A percentile compares a stretch with the other conserved stretches of the same genome.
phyloP scores from a whole-genome alignment of 2,329 filamentous ascomycete genomes.

The Didymella lethalis region DNA sequence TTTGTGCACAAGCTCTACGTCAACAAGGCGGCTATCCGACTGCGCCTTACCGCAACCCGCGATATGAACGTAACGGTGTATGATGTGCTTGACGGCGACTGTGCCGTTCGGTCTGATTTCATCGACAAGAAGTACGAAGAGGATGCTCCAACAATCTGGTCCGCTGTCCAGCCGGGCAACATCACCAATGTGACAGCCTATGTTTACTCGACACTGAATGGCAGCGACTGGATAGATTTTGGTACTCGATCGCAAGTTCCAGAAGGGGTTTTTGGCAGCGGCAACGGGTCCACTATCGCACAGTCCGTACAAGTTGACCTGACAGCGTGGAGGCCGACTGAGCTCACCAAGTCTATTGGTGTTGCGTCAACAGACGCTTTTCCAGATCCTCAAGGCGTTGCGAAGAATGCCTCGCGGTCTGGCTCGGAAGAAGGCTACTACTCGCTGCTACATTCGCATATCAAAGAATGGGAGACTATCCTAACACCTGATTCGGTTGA shows the following conservation, averaged over 20 bases:
- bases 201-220: constrained; percentile 60
- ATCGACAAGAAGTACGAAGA: constrained; percentile 64
- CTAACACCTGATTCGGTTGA: constrained; percentile 70
- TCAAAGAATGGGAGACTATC: constrained; percentile 67
- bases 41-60: constrained; percentile 64
- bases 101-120: constrained; percentile 70
- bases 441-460: constrained; percentile 64
- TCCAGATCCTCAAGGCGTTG: constrained; percentile 61
- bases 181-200: constrained; percentile 70
- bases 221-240: constrained; percentile 57
- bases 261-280: constrained; percentile 58
- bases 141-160: constrained; percentile 64
- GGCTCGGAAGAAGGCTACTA: constrained; percentile 64
- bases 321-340: constrained; percentile 60
- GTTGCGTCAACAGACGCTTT: constrained; percentile 75
- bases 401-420: constrained; percentile 62
- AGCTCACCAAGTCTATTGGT: constrained; percentile 72
- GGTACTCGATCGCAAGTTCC: constrained; percentile 55
- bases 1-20: constrained; percentile 70
- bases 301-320: constrained; percentile 66
- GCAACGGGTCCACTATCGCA: constrained; percentile 70
- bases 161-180: constrained; percentile 69
- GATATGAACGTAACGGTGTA: constrained; percentile 66
- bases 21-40: constrained; percentile 67
- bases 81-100: constrained; percentile 72